phyloP scores from a whole-genome alignment of 2,329 filamentous ascomycete genomes.

The Diaporthe amygdali region DNA sequence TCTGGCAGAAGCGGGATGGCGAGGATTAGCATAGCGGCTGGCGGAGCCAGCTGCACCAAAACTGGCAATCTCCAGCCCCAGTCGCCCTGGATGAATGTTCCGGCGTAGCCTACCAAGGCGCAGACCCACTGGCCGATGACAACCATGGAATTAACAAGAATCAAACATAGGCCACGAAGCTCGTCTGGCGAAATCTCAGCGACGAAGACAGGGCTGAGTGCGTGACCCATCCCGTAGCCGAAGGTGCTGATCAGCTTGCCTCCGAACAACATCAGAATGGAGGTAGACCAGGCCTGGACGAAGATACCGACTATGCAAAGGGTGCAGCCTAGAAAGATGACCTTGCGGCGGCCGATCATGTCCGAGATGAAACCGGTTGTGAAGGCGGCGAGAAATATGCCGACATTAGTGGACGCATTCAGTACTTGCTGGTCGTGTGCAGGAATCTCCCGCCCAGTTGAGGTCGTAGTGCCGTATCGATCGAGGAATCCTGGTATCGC shows the following conservation, averaged over 20 bases:
- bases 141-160: conserved; percentile 39
- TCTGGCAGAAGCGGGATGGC: conserved; percentile 27
- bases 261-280: conserved; percentile 34
- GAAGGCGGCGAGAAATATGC: conserved; percentile 36
- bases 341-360: conserved; percentile 33
- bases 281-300: conserved; percentile 31
- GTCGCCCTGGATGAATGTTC: conserved; percentile 29
- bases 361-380: conserved; percentile 34
- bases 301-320: conserved; percentile 33
- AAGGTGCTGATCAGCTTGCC: conserved; percentile 36
- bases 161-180: conserved; percentile 36
- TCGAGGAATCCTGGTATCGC: conserved; percentile 34
- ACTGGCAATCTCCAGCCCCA: conserved; percentile 36
- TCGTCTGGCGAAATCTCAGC: conserved; percentile 38
- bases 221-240: conserved; percentile 38
- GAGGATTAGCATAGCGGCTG: conserved; percentile 34
- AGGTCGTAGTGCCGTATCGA: conserved; percentile 31
- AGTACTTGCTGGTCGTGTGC: conserved; percentile 37
- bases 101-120: conserved; percentile 32
- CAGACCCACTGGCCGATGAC: conserved; percentile 37
- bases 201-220: conserved; percentile 38
- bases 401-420: conserved; percentile 35
- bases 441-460: conserved; percentile 28
- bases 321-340: conserved; percentile 31
- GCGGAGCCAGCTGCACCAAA: conserved; percentile 36